Percentiles rank a stretch among this genome's conserved stretches.
Conservation (phyloP, 768 basidiomycete genomes). For the Tylopilus intermedius region DNA sequence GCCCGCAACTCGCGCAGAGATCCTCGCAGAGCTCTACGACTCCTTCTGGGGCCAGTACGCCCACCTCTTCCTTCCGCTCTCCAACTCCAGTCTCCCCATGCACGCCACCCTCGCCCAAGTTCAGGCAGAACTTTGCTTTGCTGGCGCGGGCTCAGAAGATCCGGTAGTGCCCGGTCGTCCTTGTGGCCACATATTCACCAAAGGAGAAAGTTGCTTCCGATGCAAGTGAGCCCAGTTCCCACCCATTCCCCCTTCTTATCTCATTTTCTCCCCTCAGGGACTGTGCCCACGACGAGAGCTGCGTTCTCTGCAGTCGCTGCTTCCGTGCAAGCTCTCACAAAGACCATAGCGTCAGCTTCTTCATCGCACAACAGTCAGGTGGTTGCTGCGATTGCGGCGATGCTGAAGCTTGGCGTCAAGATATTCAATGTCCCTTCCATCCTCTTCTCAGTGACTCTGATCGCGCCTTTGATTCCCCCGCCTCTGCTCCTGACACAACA, state of each 20-base stretch:
- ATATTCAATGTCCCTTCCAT: constrained; percentile 70
- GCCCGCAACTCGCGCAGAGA: constrained; percentile 68
- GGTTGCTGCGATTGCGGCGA: constrained; percentile 97
- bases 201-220: constrained; percentile 88
- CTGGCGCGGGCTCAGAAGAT: constrained; percentile 57
- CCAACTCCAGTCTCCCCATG: constrained; percentile 56
- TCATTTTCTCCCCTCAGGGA: constrained; percentile 49
- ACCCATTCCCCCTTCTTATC: neutral
- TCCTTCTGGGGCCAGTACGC: constrained; percentile 78
- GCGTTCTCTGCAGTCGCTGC: constrained; percentile 84
- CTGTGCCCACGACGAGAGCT: constrained; percentile 85
- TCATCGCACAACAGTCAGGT: constrained; percentile 85
- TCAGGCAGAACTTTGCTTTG: constrained; percentile 54
- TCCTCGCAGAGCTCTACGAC: constrained; percentile 75
- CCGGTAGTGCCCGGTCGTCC: constrained; percentile 62
- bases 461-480: constrained; percentile 6
- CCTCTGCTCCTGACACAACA: constrained; percentile 32
- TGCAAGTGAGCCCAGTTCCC: constrained; percentile 68
- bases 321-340: constrained; percentile 85
- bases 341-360: constrained; percentile 89
- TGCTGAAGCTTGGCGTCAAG: constrained; percentile 74
- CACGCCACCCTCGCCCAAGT: constrained; percentile 65
- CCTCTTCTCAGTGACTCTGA: constrained; percentile 41
- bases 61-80: constrained; percentile 66
- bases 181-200: constrained; percentile 83